phyloP scores from a whole-genome alignment of 2,329 filamentous ascomycete genomes.

The Pyricularia sp. region DNA sequence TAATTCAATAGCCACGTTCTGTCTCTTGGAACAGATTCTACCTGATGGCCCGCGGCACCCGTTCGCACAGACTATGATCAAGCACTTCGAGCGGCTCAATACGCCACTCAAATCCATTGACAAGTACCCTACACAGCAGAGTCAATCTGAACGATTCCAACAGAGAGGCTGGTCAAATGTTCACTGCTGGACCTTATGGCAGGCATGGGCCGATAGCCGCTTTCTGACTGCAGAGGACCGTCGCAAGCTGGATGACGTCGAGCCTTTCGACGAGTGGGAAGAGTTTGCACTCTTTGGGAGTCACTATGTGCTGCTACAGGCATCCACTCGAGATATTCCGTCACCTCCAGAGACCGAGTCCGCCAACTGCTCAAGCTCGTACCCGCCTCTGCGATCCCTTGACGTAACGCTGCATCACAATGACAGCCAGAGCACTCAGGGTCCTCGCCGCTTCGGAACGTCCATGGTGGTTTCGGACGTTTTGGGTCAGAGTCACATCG shows the following conservation, averaged over 20 bases:
- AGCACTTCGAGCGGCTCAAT: constrained; percentile 71
- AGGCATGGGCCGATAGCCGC: constrained; percentile 63
- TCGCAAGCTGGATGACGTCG: constrained; percentile 54
- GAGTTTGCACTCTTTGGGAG: constrained; percentile 78
- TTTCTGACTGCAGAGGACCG: constrained; percentile 57
- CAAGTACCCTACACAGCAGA: constrained; percentile 55
- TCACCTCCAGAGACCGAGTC: background rate
- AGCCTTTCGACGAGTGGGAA: constrained; percentile 94
- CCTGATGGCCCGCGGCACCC: constrained; percentile 71
- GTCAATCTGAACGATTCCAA: constrained; percentile 61
- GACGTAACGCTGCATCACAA: constrained; percentile 19
- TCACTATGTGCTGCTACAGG: constrained; percentile 74
- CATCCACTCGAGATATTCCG: constrained; percentile 29
- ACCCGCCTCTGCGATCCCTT: background rate
- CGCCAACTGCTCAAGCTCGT: background rate
- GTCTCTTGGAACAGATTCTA: constrained; percentile 76
- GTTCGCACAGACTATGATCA: constrained; percentile 79
- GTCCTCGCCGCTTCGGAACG: constrained; percentile 52
- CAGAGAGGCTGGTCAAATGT: constrained; percentile 58
- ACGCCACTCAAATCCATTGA: constrained; percentile 69
- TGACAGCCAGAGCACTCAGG: constrained; percentile 27
- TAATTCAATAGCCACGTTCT: constrained; percentile 58
- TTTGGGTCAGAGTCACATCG: constrained; percentile 32
- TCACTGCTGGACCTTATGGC: constrained; percentile 64
- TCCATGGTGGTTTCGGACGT: constrained; percentile 30